Evolutionary conservation across 1,284 basidiomycete genomes (phyloP).

Genomic region (Coriolopsis trogii): DNA sequence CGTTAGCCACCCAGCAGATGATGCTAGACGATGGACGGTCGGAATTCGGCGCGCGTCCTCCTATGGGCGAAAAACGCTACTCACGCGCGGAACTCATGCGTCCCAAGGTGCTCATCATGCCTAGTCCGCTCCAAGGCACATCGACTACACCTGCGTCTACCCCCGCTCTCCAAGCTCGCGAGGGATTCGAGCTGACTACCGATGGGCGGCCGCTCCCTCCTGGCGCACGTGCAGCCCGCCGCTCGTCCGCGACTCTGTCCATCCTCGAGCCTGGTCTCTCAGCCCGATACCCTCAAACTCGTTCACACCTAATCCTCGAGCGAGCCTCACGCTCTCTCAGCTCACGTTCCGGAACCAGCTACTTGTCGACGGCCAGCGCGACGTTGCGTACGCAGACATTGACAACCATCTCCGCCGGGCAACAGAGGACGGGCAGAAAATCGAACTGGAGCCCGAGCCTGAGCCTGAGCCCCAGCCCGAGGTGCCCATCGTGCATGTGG

Average conservation of each 20-base stretch:
- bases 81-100: conserved; percentile 76
- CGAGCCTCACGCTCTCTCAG: conserved; percentile 70
- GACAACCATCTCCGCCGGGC: conserved; percentile 64
- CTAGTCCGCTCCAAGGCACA: conserved; percentile 71
- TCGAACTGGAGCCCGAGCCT: conserved; percentile 47
- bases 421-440: conserved; percentile 71
- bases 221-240: conserved; percentile 59
- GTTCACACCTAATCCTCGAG: conserved; percentile 78
- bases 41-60: conserved; percentile 36
- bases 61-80: conserved; percentile 53
- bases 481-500: conserved; percentile 44
- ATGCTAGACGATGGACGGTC: conserved; percentile 59
- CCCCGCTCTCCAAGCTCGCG: conserved; percentile 39
- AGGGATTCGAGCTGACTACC: conserved; percentile 63
- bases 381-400: conserved; percentile 62
- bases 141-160: conserved; percentile 37
- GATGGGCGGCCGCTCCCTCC: conserved; percentile 74
- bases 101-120: conserved; percentile 85
- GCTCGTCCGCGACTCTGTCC: conserved; percentile 43
- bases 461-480: conserved; percentile 37
- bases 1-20: conserved; percentile 59
- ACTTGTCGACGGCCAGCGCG: conserved; percentile 63
- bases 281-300: conserved; percentile 52
- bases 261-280: conserved; percentile 26
- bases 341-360: conserved; percentile 80